Conservation (phyloP, 805 yeast species). For the Kodamaea restingae region DNA sequence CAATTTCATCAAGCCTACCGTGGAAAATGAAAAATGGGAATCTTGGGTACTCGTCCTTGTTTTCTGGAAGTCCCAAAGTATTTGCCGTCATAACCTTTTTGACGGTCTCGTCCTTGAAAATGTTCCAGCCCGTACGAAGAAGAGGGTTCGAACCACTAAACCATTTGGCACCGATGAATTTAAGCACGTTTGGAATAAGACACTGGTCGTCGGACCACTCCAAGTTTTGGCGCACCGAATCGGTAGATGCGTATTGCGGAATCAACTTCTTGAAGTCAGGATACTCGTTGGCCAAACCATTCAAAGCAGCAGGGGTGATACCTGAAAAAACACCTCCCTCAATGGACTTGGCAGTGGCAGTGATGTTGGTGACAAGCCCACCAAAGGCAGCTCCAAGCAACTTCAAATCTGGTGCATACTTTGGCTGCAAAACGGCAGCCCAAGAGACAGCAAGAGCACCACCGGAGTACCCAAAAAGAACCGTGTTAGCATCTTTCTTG, state of each 20-base stretch:
- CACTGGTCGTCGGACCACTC: conserved; percentile 1
- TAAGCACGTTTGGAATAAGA: conserved; percentile 4
- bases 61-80: conserved; percentile 5
- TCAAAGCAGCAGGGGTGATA: conserved; percentile 24
- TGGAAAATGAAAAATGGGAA: conserved; percentile 13
- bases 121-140: conserved; percentile 15
- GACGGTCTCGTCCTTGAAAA: conserved; percentile 11
- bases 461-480: conserved; percentile 38
- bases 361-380: conserved; percentile 33
- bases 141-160: conserved; percentile 13
- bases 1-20: conserved; percentile 11
- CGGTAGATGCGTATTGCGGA: conserved; percentile 5
- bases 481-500: conserved; percentile 16
- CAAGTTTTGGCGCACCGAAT: not conserved
- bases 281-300: conserved; percentile 31
- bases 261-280: conserved; percentile 16
- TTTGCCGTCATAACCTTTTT: not conserved
- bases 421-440: conserved; percentile 36
- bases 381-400: conserved; percentile 34
- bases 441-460: conserved; percentile 36
- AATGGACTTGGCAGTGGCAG: conserved; percentile 21
- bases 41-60: not conserved
- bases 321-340: conserved; percentile 29
- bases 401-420: conserved; percentile 32
- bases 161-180: conserved; percentile 1